phyloP scores from a whole-genome alignment of 1,284 basidiomycete genomes.

The Boletus semigastroideus region DNA sequence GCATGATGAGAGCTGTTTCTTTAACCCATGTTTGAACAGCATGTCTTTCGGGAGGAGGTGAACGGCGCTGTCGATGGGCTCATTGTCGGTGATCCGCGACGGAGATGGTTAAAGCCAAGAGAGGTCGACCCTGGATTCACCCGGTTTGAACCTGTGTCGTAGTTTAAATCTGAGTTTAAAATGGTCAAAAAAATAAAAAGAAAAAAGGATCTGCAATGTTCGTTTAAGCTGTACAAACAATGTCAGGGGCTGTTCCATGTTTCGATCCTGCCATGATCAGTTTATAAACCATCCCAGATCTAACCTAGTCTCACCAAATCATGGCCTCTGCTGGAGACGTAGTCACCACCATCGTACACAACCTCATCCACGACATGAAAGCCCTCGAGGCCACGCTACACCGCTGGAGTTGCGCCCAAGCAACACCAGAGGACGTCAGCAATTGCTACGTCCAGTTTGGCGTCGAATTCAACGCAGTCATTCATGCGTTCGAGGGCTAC shows the following conservation, averaged over 20 bases:
- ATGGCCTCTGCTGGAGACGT: conserved; percentile 27
- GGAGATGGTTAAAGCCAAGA: not conserved
- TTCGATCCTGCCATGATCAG: no score
- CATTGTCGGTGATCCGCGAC: conserved; percentile 24
- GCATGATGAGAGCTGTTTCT: not conserved
- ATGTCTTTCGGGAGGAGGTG: conserved; percentile 23
- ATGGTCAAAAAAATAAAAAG: no score
- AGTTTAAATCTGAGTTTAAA: conserved; percentile 2
- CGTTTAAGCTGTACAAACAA: not conserved
- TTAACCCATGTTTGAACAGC: conserved; percentile 1
- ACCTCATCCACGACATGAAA: conserved; percentile 84
- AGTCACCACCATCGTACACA: conserved; percentile 72
- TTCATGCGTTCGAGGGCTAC: conserved; percentile 76
- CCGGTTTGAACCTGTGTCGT: conserved; percentile 23
- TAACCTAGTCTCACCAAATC: no score
- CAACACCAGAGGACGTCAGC: conserved; percentile 80
- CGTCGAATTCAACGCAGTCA: conserved; percentile 86
- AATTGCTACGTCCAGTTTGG: conserved; percentile 93
- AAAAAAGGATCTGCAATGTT: no score
- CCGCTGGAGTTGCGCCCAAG: conserved; percentile 70
- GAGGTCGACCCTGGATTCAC: no score
- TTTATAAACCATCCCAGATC: not conserved
- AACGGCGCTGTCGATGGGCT: conserved; percentile 14
- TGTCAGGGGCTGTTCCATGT: no score
- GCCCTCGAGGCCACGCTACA: conserved; percentile 80